Conservation (phyloP, 2,329 filamentous ascomycete species). For the Aureobasidium musti region DNA sequence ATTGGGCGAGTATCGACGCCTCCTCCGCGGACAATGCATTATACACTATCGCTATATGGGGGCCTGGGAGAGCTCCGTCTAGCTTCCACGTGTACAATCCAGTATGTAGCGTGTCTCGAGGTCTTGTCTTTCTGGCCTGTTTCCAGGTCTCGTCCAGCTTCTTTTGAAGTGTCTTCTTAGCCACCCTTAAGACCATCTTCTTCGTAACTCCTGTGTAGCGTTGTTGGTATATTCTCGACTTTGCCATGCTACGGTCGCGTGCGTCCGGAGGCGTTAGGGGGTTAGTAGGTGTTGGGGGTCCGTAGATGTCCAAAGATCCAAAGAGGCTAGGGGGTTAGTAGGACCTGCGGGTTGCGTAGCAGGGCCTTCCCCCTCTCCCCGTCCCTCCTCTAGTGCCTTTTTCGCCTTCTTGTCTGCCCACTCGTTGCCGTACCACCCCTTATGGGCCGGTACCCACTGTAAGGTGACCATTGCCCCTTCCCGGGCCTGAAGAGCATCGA, state of each 20-base stretch:
- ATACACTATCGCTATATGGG: neutral
- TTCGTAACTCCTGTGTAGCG: neutral
- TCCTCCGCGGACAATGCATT: neutral
- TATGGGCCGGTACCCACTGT: too few relatives aligned
- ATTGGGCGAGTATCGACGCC: neutral
- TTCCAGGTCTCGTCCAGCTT: neutral
- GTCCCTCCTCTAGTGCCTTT: neutral
- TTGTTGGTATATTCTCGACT: neutral
- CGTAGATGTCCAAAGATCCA: too few relatives aligned
- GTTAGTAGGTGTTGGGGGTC: neutral
- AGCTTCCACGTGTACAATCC: neutral
- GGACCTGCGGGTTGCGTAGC: neutral
- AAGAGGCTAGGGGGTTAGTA: neutral
- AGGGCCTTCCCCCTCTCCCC: too few relatives aligned
- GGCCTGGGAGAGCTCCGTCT: slow-evolving; percentile 3
- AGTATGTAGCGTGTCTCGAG: neutral
- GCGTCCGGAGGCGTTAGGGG: neutral
- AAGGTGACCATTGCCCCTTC: too few relatives aligned
- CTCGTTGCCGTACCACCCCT: neutral
- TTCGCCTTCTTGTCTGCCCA: neutral
- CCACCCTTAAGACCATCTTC: neutral
- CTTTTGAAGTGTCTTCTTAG: neutral
- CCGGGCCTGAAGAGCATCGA: too few relatives aligned
- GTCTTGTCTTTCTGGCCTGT: neutral
- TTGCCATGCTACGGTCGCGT: neutral